Conservation (phyloP, 2,329 filamentous ascomycete species). For the Parastagonospora avenae region DNA sequence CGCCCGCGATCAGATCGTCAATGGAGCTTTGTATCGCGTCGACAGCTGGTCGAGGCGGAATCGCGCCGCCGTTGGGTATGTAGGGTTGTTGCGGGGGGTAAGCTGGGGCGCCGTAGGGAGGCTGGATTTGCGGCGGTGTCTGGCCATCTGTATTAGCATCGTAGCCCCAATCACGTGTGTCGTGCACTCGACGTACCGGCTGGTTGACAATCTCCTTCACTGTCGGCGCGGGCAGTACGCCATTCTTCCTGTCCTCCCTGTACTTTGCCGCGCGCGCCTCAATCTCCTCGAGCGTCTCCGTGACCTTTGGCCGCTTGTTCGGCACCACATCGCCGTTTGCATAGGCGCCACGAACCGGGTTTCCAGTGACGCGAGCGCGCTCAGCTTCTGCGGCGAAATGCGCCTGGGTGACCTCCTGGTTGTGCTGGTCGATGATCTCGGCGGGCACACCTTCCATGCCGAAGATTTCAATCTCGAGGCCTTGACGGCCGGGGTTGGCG, state of each 20-base stretch:
- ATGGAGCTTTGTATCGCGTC: slow-evolving; percentile 49
- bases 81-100: neutral
- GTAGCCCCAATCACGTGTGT: neutral
- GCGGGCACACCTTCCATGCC: slow-evolving; percentile 97
- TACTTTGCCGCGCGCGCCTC: slow-evolving; percentile 74
- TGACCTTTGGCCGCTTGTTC: slow-evolving; percentile 68
- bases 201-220: slow-evolving; percentile 50
- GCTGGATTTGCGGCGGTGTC: slow-evolving; percentile 27
- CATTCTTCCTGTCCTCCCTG: slow-evolving; percentile 49
- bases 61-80: slow-evolving; percentile 8
- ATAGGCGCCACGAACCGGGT: slow-evolving; percentile 66
- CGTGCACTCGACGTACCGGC: slow-evolving; percentile 10
- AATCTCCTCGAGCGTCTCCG: slow-evolving; percentile 76
- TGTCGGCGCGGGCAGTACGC: slow-evolving; percentile 27
- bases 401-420: slow-evolving; percentile 81
- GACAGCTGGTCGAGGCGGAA: slow-evolving; percentile 44
- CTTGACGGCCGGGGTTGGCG: slow-evolving; percentile 82
- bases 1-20: slow-evolving; percentile 58
- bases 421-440: slow-evolving; percentile 80
- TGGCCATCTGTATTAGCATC: slow-evolving; percentile 16
- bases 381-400: slow-evolving; percentile 87
- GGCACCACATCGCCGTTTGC: slow-evolving; percentile 47
- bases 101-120: slow-evolving; percentile 22
- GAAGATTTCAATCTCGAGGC: slow-evolving; percentile 93
- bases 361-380: slow-evolving; percentile 79